Percentiles rank a stretch among this genome's conserved stretches.
Conservation (phyloP, 2,329 filamentous ascomycete species). For the Arthrobotrys pseudoclavata region DNA sequence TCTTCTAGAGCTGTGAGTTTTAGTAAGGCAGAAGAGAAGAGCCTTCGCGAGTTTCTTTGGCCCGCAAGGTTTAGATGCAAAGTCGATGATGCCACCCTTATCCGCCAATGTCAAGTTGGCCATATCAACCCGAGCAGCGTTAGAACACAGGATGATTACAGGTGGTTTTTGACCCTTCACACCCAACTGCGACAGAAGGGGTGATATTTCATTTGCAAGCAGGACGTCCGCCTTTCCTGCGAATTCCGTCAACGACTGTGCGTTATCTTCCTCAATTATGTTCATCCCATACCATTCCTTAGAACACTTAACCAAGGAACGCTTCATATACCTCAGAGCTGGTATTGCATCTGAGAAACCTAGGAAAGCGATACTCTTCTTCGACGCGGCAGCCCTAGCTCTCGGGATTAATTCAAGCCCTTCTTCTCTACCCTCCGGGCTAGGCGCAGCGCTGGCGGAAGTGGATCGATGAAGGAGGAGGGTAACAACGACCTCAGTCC, state of each 20-base stretch:
- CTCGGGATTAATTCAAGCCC: constrained; percentile 19
- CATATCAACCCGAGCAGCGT: constrained; percentile 63
- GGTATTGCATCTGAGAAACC: constrained; percentile 36
- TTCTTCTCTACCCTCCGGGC: constrained; percentile 15
- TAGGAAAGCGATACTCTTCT: constrained; percentile 29
- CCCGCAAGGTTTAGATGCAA: constrained; percentile 66
- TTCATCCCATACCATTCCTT: constrained; percentile 66
- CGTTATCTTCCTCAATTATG: constrained; percentile 56
- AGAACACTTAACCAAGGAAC: constrained; percentile 64
- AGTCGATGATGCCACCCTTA: constrained; percentile 64
- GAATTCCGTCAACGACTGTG: constrained; percentile 42
- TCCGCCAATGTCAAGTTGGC: constrained; percentile 52
- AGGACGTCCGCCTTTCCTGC: constrained; percentile 38
- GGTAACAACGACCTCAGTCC: constrained; percentile 71
- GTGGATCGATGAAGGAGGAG: constrained; percentile 66
- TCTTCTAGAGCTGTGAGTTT: constrained; percentile 57
- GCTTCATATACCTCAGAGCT: constrained; percentile 61
- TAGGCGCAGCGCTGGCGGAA: background rate
- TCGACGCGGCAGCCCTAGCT: constrained; percentile 32
- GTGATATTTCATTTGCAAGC: constrained; percentile 46
- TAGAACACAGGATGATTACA: constrained; percentile 66
- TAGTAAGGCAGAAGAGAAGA: constrained; percentile 64
- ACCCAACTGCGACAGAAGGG: constrained; percentile 34
- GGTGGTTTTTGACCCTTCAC: constrained; percentile 58
- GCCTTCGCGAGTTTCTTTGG: constrained; percentile 66